Evolutionary conservation across 2,329 filamentous ascomycete genomes (phyloP), one percentile per base, ranked within the genome.

Genomic region (Triangularia setosa): DNA sequence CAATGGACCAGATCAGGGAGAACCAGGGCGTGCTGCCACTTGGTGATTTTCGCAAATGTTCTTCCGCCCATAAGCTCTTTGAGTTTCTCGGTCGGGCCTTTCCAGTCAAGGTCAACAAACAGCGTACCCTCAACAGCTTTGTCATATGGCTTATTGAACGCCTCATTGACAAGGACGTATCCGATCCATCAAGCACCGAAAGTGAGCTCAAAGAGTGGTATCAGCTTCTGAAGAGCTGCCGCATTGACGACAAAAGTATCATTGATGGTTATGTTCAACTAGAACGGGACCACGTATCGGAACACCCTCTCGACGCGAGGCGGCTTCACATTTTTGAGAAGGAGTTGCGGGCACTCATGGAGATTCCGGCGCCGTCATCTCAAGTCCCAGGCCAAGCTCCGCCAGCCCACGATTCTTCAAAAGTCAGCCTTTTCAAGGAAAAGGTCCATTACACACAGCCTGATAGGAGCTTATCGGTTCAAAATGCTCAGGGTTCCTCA

Each of bases 131-230:
- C n/a, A 57, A 63, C 30, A 33, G 65, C 28, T 70, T 62, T 27
- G 23, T 64, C 21, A 57, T 60, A 63, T 71, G 69, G 70, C 68
- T 72, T 4, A 58, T 64, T 23, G 60, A 63, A 6, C 65, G 61
- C 7, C 64, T 56, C 14, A 21, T 48, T 48, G 23, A 18, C 4
- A 23, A 65, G 8, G 63, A 69, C 54, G 28, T 56, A 7, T 70
- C 69, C 0, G 48, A 64, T 7, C 54, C 67, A 23, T 40, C 9
- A 23, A 14, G 44, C 12, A 14, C 67, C 24, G 23, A n/a, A 2
- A 4, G 14, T 2, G 64, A 70, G n/a, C 63, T 73, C 18, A 28
- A 54, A 1, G 23, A 58, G n/a, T 70, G 70, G 63, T 69, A 69
- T 60, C 11, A 54, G 11, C 65, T 64, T n/a, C 14, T 73, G 7